Conservation (phyloP, 495 filamentous ascomycete species). For the Aspergillus panamensis region DNA sequence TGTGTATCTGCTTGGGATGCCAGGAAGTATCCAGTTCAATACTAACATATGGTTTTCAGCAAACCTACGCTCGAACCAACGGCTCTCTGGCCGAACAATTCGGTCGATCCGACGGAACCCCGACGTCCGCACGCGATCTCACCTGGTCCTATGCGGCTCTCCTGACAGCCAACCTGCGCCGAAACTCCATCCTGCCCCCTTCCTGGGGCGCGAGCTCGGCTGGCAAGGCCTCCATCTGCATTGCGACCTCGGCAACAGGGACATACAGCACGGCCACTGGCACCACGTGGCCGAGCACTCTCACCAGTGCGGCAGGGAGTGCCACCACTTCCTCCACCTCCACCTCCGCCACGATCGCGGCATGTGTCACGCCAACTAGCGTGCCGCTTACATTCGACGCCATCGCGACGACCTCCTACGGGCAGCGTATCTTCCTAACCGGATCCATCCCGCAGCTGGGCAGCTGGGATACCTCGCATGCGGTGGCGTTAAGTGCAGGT, state of each 20-base stretch:
- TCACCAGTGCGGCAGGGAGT: background rate
- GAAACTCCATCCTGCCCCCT: slow-evolving; percentile 47
- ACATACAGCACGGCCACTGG: slow-evolving; percentile 56
- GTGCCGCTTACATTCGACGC: slow-evolving; percentile 60
- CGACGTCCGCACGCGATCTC: slow-evolving; percentile 50
- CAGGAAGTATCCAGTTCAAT: too few relatives aligned
- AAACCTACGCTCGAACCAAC: slow-evolving; percentile 42
- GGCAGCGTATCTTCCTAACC: slow-evolving; percentile 57
- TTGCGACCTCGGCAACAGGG: slow-evolving; percentile 43
- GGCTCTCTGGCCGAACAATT: slow-evolving; percentile 63
- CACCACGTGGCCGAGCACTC: slow-evolving; percentile 50
- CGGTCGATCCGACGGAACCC: slow-evolving; percentile 46
- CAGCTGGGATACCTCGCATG: slow-evolving; percentile 50
- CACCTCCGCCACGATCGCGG: slow-evolving; percentile 16
- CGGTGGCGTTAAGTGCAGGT: slow-evolving; percentile 49
- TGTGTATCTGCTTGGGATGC: slow-evolving; percentile 18
- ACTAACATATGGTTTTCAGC: slow-evolving; percentile 20
- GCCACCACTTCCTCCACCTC: slow-evolving; percentile 15
- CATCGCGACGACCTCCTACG: slow-evolving; percentile 50
- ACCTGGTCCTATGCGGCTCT: slow-evolving; percentile 54
- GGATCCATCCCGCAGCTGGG: slow-evolving; percentile 55
- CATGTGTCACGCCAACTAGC: slow-evolving; percentile 42
- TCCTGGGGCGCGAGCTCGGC: slow-evolving; percentile 54
- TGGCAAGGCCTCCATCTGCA: slow-evolving; percentile 53
- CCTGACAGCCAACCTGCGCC: slow-evolving; percentile 48